Conservation (phyloP, 208 protist species). For the Blastocrithidia nonstop region DNA sequence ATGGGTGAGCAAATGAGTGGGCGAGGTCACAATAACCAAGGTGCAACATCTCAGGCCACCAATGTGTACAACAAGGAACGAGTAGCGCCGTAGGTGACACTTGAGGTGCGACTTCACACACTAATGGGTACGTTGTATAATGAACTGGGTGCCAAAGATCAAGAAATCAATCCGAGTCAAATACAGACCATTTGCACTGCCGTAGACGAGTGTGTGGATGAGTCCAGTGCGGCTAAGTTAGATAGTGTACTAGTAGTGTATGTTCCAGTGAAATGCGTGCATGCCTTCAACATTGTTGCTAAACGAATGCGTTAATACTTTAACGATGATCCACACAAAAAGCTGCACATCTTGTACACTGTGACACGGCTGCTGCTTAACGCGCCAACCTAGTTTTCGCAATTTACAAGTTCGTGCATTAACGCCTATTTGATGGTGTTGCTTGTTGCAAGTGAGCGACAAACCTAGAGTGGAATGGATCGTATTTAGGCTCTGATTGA, state of each 20-base stretch:
- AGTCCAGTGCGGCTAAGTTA: slow-evolving; percentile 26
- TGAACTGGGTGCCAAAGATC: slow-evolving; percentile 31
- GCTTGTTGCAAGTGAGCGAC: slow-evolving; percentile 40
- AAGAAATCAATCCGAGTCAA: slow-evolving; percentile 45
- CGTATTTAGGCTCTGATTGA: slow-evolving; percentile 54
- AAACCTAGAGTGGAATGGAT: slow-evolving; percentile 54
- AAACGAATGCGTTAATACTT: slow-evolving; percentile 68
- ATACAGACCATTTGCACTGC: slow-evolving; percentile 51
- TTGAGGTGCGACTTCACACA: slow-evolving; percentile 56
- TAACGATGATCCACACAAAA: slow-evolving; percentile 69
- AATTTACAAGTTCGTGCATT: slow-evolving; percentile 33
- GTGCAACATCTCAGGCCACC: slow-evolving; percentile 4
- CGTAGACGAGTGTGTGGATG: slow-evolving; percentile 55
- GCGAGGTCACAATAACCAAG: too few species aligned
- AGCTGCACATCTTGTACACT: slow-evolving; percentile 61
- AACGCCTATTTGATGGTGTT: slow-evolving; percentile 75
- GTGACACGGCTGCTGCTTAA: slow-evolving; percentile 52
- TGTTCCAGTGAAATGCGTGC: slow-evolving; percentile 37
- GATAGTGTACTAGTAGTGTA: slow-evolving; percentile 44
- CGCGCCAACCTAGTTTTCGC: slow-evolving; percentile 19
- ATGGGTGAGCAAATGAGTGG: slow-evolving; percentile 29
- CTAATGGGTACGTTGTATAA: slow-evolving; percentile 59
- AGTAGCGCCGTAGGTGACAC: slow-evolving; percentile 30
- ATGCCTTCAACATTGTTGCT: slow-evolving; percentile 64
- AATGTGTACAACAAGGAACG: slow-evolving; percentile 35